Evolutionary conservation across 2,329 filamentous ascomycete genomes (phyloP), one percentile per base, ranked within the genome.

Genomic region (Septoria linicola): DNA sequence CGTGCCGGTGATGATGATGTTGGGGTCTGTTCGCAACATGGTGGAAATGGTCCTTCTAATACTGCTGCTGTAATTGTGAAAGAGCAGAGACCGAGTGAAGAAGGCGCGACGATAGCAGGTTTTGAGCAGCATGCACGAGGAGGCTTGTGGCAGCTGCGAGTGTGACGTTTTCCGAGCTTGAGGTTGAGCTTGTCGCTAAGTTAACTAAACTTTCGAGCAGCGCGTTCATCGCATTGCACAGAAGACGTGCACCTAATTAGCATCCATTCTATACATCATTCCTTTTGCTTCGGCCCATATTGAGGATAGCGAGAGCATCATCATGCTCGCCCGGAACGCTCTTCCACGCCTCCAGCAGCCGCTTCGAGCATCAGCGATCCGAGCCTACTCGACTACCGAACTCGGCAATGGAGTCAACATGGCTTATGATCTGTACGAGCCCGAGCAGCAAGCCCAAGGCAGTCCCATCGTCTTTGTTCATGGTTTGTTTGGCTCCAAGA

Each of bases 1-100:
- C 16, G 93, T 99, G 59, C 93, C 93, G 34, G 93, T 97, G 60
- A 99, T 80, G 61, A 99, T 87, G 65, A 99, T 89, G 71, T 97
- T 99, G 23, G 93, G 93, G 57, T 68, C 66, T 50, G 68, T 69
- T 51, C 74, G 71, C 54, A 69, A 65, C 68, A 72, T 73, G 23
- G 35, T 48, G 16, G n/a, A 10, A 25, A 20, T 20, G 23, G 14
- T 44, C 31, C 8, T 17, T 19, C 1, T 16, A 4, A 25, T n/a
- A 8, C 4, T 1, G 4, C 3, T 17, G 23, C 13, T 8, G 20
- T 32, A 8, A 14, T 8, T 3, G 2, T 5, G 25, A 21, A 11
- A 16, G 34, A 20, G 6, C 11, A 10, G 25, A 13, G 41, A 32
- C 4, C 8, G 41, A 8, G 37, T 16, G n/a, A 20, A 41, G 41